phyloP scores from a whole-genome alignment of 1,284 basidiomycete species.

The Stereum hirsutum region DNA sequence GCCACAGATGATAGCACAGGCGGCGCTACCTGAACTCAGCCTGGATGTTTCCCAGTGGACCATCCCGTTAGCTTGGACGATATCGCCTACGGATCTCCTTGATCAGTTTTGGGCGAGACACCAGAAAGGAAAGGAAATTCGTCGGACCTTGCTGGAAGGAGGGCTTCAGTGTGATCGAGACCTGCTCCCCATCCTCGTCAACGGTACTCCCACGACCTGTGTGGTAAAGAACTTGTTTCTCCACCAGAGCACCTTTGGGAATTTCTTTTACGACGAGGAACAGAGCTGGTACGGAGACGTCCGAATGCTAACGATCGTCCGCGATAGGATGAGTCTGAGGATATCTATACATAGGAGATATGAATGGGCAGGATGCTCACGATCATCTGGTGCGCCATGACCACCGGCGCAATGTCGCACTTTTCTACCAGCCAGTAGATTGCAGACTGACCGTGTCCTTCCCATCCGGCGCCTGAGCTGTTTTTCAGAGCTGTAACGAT shows the following conservation, averaged over 20 bases:
- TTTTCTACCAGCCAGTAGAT: slow-evolving; percentile 56
- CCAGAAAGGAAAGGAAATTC: not conserved
- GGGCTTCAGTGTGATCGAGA: slow-evolving; percentile 25
- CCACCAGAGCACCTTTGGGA: slow-evolving; percentile 68
- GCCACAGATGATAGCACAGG: slow-evolving; percentile 34
- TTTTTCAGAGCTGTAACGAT: slow-evolving; percentile 52
- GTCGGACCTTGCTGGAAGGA: slow-evolving; percentile 29
- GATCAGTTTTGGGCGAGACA: not conserved
- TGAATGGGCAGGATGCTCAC: no score
- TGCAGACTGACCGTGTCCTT: slow-evolving; percentile 47
- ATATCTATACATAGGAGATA: no score
- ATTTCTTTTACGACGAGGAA: slow-evolving; percentile 65
- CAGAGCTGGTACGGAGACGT: no score
- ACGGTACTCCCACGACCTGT: slow-evolving; percentile 43
- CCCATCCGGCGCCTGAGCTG: slow-evolving; percentile 51
- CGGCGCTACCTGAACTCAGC: slow-evolving; percentile 28
- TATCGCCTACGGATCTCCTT: slow-evolving; percentile 12
- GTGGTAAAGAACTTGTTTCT: slow-evolving; percentile 65
- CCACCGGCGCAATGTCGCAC: slow-evolving; percentile 32
- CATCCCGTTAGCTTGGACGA: slow-evolving; percentile 12
- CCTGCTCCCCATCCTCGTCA: slow-evolving; percentile 38
- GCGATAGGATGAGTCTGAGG: no score
- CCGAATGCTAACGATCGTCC: no score
- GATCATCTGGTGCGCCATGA: no score
- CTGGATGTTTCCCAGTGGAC: slow-evolving; percentile 38